These are phyloP conservation scores for Xylaria sp. DNA, from an alignment of 2,329 filamentous ascomycete species.

Conservation along the genomic window DNA sequence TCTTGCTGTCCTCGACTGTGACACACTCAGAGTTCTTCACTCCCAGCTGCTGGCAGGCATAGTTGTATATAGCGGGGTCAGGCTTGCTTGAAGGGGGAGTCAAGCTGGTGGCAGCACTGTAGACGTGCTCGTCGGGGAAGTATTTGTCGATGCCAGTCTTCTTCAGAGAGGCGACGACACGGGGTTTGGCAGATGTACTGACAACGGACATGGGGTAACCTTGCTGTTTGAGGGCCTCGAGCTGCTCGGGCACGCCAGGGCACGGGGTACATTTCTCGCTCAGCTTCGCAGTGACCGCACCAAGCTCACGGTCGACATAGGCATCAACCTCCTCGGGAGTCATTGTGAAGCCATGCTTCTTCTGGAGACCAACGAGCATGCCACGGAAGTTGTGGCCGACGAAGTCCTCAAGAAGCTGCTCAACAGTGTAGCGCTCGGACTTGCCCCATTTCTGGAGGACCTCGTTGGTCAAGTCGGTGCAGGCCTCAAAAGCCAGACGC, in stretches of 20 bases:
- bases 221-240: conserved; percentile 66
- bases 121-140: conserved; percentile 74
- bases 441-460: conserved; percentile 71
- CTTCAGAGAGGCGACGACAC: conserved; percentile 74
- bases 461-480: conserved; percentile 78
- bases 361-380: conserved; percentile 75
- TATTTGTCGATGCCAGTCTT: conserved; percentile 75
- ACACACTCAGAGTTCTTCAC: conserved; percentile 72
- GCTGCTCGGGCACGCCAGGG: conserved; percentile 65
- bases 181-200: conserved; percentile 73
- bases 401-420: conserved; percentile 75
- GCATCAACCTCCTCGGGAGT: conserved; percentile 67
- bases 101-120: conserved; percentile 75
- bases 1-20: conserved; percentile 79
- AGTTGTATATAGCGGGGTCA: conserved; percentile 78
- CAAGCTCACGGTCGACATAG: conserved; percentile 74
- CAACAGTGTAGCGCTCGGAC: conserved; percentile 72
- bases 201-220: conserved; percentile 77
- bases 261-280: conserved; percentile 69
- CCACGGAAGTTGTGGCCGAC: conserved; percentile 83
- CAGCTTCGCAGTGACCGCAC: conserved; percentile 75
- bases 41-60: conserved; percentile 72
- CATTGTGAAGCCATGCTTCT: conserved; percentile 75
- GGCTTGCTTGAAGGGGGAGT: conserved; percentile 77
- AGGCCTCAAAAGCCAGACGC: conserved; percentile 78